Evolutionary conservation across 768 basidiomycete genomes (phyloP).

Genomic region (Nidularia pulvinata): DNA sequence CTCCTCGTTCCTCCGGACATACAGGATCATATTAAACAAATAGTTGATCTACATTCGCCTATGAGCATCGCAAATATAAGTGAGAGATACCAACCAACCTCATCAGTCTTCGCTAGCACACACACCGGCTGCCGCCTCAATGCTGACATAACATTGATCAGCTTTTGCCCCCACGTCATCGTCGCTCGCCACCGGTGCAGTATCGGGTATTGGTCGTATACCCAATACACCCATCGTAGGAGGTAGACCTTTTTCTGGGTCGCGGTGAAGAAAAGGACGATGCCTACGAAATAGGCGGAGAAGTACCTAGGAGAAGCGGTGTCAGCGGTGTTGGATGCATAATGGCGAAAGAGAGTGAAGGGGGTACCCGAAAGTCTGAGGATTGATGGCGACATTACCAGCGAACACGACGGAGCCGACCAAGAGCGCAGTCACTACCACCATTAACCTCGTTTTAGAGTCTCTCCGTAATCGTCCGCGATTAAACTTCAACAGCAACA

Average conservation of each 20-base stretch:
- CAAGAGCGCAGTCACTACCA: slow-evolving; percentile 38
- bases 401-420: slow-evolving; percentile 43
- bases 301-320: slow-evolving; percentile 45
- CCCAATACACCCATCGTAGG: slow-evolving; percentile 57
- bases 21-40: slow-evolving; percentile 64
- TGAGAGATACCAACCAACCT: slow-evolving; percentile 35
- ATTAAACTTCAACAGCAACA: slow-evolving; percentile 64
- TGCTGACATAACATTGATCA: slow-evolving; percentile 42
- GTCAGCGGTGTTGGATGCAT: too few relatives aligned
- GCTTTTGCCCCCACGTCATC: slow-evolving; percentile 34
- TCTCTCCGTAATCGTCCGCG: slow-evolving; percentile 54
- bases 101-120: slow-evolving; percentile 62
- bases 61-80: not conserved
- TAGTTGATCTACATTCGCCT: slow-evolving; percentile 51
- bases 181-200: slow-evolving; percentile 40
- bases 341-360: not conserved
- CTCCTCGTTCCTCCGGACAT: slow-evolving; percentile 68
- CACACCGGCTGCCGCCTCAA: slow-evolving; percentile 57
- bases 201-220: slow-evolving; percentile 56
- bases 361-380: slow-evolving; percentile 51
- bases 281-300: slow-evolving; percentile 54
- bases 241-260: slow-evolving; percentile 56
- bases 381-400: slow-evolving; percentile 63
- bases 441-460: slow-evolving; percentile 32
- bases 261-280: slow-evolving; percentile 43